phyloP scores from a whole-genome alignment of 208 protist genomes.

The Naegleria fowleri region DNA sequence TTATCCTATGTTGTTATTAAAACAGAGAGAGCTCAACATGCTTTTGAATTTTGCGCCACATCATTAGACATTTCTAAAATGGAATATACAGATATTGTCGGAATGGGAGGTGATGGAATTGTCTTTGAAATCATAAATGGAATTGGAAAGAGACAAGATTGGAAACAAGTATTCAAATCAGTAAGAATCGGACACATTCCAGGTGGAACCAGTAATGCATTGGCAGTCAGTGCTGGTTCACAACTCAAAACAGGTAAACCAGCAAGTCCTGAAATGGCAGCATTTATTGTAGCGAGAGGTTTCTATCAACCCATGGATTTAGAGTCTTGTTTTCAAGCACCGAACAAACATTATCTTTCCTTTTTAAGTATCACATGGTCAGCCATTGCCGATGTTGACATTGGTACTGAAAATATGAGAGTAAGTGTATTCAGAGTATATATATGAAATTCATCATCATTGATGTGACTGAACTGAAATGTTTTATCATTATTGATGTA shows the following conservation, averaged over 20 bases:
- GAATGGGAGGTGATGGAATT: slow-evolving; percentile 20
- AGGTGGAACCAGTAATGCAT: slow-evolving; percentile 16
- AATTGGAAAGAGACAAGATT: background rate
- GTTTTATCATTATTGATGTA: too few relatives aligned
- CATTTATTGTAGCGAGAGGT: background rate
- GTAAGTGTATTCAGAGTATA: slow-evolving; percentile 2
- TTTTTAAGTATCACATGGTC: slow-evolving; percentile 23
- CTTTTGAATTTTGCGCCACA: background rate
- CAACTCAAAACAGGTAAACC: background rate
- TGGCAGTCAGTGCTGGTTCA: background rate
- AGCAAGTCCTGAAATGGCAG: background rate
- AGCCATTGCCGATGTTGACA: slow-evolving; percentile 22
- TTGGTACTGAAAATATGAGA: slow-evolving; percentile 20
- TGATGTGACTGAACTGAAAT: too few relatives aligned
- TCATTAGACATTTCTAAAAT: background rate
- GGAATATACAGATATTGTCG: background rate
- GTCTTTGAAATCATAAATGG: background rate
- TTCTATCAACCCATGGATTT: background rate
- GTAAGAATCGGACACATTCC: slow-evolving; percentile 7
- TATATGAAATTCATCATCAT: too few relatives aligned
- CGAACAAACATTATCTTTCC: background rate
- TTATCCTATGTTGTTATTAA: background rate
- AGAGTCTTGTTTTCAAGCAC: background rate
- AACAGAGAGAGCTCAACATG: background rate
- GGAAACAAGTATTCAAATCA: background rate